These are phyloP conservation scores for Meyerozyma sp. DNA, from an alignment of 1,139 yeast genomes.

Conservation along the genomic window DNA sequence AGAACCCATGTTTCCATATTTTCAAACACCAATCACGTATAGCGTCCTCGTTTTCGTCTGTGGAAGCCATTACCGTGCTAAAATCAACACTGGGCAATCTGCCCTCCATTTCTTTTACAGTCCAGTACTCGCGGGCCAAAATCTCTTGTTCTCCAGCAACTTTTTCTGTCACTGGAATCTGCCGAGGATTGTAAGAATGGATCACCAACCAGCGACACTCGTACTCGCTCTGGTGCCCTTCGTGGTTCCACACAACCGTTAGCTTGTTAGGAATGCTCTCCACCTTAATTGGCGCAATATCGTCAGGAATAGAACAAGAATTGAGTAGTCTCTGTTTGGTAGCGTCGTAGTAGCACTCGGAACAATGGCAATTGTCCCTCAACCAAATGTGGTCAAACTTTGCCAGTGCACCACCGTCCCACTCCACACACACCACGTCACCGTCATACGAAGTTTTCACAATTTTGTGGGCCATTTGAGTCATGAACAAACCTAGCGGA, in stretches of 20 bases:
- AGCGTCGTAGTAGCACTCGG: conserved; percentile 50
- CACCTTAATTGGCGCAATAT: conserved; percentile 32
- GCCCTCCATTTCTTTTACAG: conserved; percentile 36
- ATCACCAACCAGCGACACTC: conserved; percentile 46
- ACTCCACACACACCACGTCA: conserved; percentile 3
- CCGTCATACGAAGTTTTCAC: not conserved
- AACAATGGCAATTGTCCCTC: conserved; percentile 66
- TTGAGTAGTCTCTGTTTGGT: conserved; percentile 65
- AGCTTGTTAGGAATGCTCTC: conserved; percentile 14
- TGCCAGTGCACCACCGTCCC: conserved; percentile 11
- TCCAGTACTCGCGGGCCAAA: conserved; percentile 41
- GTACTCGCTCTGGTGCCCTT: conserved; percentile 46
- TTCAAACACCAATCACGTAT: conserved; percentile 57
- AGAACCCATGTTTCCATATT: conserved; percentile 58
- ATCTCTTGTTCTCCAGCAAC: conserved; percentile 24
- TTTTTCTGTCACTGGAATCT: conserved; percentile 26
- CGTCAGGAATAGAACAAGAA: conserved; percentile 49
- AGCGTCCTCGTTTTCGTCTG: conserved; percentile 34
- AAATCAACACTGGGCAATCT: conserved; percentile 51
- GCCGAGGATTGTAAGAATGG: conserved; percentile 57
- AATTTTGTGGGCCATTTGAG: not conserved
- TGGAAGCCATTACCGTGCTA: conserved; percentile 37
- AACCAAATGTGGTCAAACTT: conserved; percentile 57
- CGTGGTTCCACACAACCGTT: conserved; percentile 41
- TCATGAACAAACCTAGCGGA: not conserved